Evolutionary conservation across 2,329 filamentous ascomycete genomes (phyloP).

Genomic region (Emmonsia crescens): DNA sequence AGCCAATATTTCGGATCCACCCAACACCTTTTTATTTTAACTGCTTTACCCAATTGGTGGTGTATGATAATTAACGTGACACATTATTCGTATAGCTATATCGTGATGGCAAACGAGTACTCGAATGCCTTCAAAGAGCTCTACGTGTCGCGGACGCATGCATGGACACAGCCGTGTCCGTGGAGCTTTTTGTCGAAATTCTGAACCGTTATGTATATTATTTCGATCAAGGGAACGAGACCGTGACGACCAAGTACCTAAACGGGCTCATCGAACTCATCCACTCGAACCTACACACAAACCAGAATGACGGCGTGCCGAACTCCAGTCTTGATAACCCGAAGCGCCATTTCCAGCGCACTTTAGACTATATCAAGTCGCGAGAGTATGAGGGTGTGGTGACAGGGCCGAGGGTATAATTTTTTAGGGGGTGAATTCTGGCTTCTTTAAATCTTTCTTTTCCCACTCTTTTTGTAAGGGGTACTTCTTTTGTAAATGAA

Average conservation of each 20-base stretch:
- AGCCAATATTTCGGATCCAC: conserved; percentile 12
- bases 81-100: conserved; percentile 50
- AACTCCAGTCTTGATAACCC: conserved; percentile 77
- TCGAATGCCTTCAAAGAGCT: conserved; percentile 91
- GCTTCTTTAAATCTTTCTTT: background rate
- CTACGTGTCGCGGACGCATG: conserved; percentile 94
- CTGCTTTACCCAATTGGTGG: background rate
- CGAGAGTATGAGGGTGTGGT: conserved; percentile 91
- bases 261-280: conserved; percentile 98
- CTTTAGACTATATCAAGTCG: conserved; percentile 82
- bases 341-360: conserved; percentile 87
- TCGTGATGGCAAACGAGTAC: conserved; percentile 90
- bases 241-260: conserved; percentile 94
- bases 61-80: background rate
- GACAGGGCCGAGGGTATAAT: conserved; percentile 46
- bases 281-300: conserved; percentile 85
- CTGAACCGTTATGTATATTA: conserved; percentile 98
- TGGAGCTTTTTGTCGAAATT: conserved; percentile 97
- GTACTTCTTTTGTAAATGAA: background rate
- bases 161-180: conserved; percentile 95
- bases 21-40: background rate
- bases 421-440: background rate
- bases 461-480: background rate
- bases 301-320: conserved; percentile 47
- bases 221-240: conserved; percentile 98